Base-by-base conservation (phyloP, 129 eudicot genomes). In the Smallanthus sonchifolius region DNA sequence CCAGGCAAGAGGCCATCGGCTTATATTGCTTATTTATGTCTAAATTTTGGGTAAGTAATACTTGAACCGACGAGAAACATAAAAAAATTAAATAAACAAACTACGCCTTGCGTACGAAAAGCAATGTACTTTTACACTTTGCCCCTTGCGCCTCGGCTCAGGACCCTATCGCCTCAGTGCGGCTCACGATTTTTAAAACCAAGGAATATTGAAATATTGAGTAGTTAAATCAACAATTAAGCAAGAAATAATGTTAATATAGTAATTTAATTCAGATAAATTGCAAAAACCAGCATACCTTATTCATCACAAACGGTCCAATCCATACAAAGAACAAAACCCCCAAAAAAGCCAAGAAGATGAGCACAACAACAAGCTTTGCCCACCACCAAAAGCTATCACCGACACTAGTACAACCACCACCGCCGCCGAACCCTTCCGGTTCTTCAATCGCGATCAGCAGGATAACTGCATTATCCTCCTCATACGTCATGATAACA, bases 251-350 rank as follows among this genome's bases (percentile, higher is more conserved):
- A 37, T 51, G 51, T 7, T 7, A 24, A 24, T 24, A 24, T 1
- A 24, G 1, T 24, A 24, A 24, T 24, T 24, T 24, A 24, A 24
- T 24, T 24, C 30, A 24, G 30, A 24, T 24, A 24, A 43, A 65
- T 35, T 20, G 47, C 15, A 49, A 44, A 1, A 3, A 30, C 7
- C 2, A 1, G 20, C 75, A 61, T 74, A 86, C 98, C 97, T 94
- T 94, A 49, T 94, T 91, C 97, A 94, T 86, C 52, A 91, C 76
- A 62, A 94, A 85, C n/a, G 98, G 98, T n/a, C 93, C 96, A 42
- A 94, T 79, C 98, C 98, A 94, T 56, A 80, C 79, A 60, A 90
- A 75, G 81, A 91, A 88, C 57, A 81, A 91, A 82, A 85, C 89
- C 16, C 82, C 93, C 78, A 90, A 82, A 67, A 65, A 81, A 44